phyloP scores from a whole-genome alignment of 257 asterid species.

The Scutellaria baicalensis region DNA sequence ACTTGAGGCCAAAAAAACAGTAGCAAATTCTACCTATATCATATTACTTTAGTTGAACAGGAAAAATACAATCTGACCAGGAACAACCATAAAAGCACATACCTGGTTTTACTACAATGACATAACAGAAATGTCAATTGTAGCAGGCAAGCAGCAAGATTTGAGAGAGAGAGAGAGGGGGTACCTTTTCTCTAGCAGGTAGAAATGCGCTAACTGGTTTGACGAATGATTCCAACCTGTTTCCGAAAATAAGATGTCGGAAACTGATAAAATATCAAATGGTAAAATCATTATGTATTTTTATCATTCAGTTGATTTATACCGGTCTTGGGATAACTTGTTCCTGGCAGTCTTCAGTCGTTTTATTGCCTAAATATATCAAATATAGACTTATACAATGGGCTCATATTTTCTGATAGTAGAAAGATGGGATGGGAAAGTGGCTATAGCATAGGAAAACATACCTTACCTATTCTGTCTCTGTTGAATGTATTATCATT shows the following conservation, averaged over 20 bases:
- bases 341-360: slow-evolving; percentile 67
- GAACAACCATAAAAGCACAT: background rate
- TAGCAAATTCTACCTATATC: background rate
- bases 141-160: background rate
- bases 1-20: background rate
- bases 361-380: slow-evolving; percentile 51
- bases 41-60: background rate
- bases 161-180: background rate
- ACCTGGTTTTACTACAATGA: background rate
- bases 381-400: slow-evolving; percentile 10
- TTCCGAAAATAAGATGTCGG: slow-evolving; percentile 10
- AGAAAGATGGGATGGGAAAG: background rate
- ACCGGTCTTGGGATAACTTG: slow-evolving; percentile 64
- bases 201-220: slow-evolving; percentile 47
- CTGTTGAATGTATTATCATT: slow-evolving; percentile 76
- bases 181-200: slow-evolving; percentile 62
- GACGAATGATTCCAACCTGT: slow-evolving; percentile 68
- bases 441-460: slow-evolving; percentile 1
- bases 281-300: slow-evolving; percentile 6
- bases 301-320: slow-evolving; percentile 16
- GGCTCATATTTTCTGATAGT: background rate
- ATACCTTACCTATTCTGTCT: slow-evolving; percentile 74
- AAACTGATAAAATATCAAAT: background rate
- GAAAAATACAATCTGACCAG: background rate
- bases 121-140: background rate